A percentile compares a stretch with the other conserved stretches of the same genome.
These are phyloP conservation scores for Cystobasidiaceae sp. DNA, from an alignment of 1,284 basidiomycete species.

Conservation along the genomic window DNA sequence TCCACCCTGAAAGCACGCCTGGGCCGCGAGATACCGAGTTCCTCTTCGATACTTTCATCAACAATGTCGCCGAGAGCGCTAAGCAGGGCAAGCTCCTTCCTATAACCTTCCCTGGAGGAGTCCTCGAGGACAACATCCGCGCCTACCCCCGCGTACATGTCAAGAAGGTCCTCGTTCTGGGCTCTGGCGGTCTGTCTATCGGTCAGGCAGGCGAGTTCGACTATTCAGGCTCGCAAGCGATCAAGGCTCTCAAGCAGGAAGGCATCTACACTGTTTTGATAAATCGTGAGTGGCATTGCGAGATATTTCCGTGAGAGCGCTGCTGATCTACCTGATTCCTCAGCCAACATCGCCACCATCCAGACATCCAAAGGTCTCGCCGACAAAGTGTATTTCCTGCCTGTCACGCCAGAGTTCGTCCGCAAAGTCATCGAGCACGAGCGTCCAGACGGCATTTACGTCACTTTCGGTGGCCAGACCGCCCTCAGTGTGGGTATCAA, in stretches of 20 bases:
- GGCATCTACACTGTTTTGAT: constrained; percentile 95
- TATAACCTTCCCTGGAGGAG: constrained; percentile 81
- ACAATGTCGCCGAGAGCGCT: constrained; percentile 73
- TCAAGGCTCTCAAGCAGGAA: constrained; percentile 98
- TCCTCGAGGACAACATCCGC: constrained; percentile 73
- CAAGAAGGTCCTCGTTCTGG: constrained; percentile 91
- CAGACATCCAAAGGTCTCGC: constrained; percentile 95
- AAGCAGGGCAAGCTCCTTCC: constrained; percentile 64
- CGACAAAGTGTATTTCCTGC: constrained; percentile 98
- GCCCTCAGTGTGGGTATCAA: constrained; percentile 95
- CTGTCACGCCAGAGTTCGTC: constrained; percentile 95
- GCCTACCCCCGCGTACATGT: constrained; percentile 69
- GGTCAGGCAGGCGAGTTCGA: constrained; percentile 99
- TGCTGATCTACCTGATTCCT: background rate
- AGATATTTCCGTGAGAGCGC: background rate
- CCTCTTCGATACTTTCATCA: constrained; percentile 95
- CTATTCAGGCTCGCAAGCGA: constrained; percentile 97
- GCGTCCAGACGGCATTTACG: constrained; percentile 97
- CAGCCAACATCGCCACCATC: constrained; percentile 95
- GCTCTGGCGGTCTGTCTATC: constrained; percentile 95
- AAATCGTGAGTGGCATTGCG: constrained; percentile 55
- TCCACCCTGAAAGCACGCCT: constrained; percentile 98
- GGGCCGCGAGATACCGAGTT: constrained; percentile 98
- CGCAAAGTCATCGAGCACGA: constrained; percentile 97
- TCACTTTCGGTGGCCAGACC: constrained; percentile 97